Evolutionary conservation across 2,329 filamentous ascomycete genomes (phyloP), one percentile per base, ranked within the genome.

Genomic region (Penicillium sp.): DNA sequence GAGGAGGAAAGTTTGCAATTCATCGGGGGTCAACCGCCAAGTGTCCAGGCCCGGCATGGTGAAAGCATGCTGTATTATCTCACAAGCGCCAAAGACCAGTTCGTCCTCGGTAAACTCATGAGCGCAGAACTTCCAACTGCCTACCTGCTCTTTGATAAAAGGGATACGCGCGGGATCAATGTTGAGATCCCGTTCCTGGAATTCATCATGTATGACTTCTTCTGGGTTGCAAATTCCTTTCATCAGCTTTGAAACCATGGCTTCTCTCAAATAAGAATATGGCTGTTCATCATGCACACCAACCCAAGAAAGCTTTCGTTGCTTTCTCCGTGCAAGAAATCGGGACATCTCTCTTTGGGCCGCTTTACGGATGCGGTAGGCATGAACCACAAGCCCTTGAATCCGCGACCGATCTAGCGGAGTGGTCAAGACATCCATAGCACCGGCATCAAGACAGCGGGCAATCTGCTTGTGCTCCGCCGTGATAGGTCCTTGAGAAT

Each of bases 91-190:
- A 69, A 93, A 87, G 6, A 97, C 82, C 41, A 99, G 82, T 74
- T 97, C 92, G 70, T 97, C 93, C 67, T 97, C 92, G 33, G 86
- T 86, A 67, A 93, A 96, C 19, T 91, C 86, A 70, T 97, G 93
- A 3, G 93, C 93, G 43, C 89, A 93, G 70, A 97, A 99, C 53
- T 86, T 81, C 93, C 94, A 97, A 49, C 83, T 83, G 21, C 88
- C 89, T 38, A 97, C 81, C 19, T 87, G 87, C 9, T 83, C 74
- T 58, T 86, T 86, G 57, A 97, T 85, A 44, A 83, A 77, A 39
- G 80, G 78, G 67, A 86, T 86, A 36, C 89, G 86, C 57, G 89
- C 83, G 9, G 84, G 76, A 12, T 86, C 80, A 19, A 97, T 82
- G 47, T 85, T 82, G 61, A 96, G 82, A 65, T 90, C 83, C 36